Evolutionary conservation across 2,329 filamentous ascomycete genomes (phyloP), one percentile per base, ranked within the genome.

Genomic region (Diplodia mutila): DNA sequence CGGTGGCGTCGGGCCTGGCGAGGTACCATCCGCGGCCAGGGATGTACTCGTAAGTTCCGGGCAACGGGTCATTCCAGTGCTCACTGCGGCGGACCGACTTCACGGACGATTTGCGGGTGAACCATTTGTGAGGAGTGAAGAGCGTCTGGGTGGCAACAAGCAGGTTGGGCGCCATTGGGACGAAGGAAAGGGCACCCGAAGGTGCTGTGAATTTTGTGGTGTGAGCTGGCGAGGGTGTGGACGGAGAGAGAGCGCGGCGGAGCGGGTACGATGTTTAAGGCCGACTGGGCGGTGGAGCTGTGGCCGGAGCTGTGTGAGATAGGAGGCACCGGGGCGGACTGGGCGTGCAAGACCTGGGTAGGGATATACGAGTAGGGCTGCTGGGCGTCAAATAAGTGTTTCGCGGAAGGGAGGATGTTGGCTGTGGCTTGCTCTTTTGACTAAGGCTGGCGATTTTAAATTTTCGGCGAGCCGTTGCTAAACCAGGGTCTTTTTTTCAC

Each of bases 21-120:
- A 85, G 78, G 71, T 83, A 83, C 83, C 83, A 85, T 69, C 83
- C 83, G 52, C 79, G 81, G 63, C 81, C 80, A 4, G 83, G 82
- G 57, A 84, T 78, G 72, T 83, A 83, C 69, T 82, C 82, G 74
- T 85, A 85, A 46, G 77, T 80, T 51, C 83, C 83, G 5, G 82
- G 81, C 18, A 82, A 76, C 5, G 83, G 83, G n/a, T 73, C 73
- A 46, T 79, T 74, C 82, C 83, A 85, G 70, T 83, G 81, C 71
- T 85, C 83, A 55, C 80, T 81, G 37, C 76, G 76, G 70, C 80
- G 77, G 48, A 77, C 73, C 2, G 80, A 74, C 29, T 78, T 78
- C 27, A 80, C 76, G 65, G 76, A 76, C 42, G 80, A 75, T 48
- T 76, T 75, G 23, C 74, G 77, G 46, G 59, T 12, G 71, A 85